Conservation (phyloP, 768 basidiomycete species). For the Tremella yokohamensis region DNA sequence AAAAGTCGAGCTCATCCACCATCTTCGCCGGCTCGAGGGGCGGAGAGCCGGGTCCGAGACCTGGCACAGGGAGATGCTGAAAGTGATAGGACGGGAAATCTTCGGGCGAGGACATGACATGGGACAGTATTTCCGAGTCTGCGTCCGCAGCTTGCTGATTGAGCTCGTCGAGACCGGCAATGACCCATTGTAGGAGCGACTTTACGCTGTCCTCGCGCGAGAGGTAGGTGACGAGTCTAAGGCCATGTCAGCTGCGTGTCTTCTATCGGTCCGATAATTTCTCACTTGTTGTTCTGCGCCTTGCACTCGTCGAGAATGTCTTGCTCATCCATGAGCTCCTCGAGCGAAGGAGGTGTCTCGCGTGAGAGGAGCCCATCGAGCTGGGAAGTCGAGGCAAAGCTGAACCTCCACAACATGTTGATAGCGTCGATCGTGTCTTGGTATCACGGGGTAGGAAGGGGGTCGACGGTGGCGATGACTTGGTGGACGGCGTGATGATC, state of each 20-base stretch:
- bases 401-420: constrained; percentile 51
- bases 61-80: constrained; percentile 15
- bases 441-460: not conserved
- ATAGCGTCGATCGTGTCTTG: not conserved
- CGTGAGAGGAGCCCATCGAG: constrained; percentile 84
- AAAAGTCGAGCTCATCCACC: constrained; percentile 4
- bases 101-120: constrained; percentile 14
- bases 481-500: not conserved
- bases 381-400: constrained; percentile 43
- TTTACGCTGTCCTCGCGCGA: constrained; percentile 37
- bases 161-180: constrained; percentile 47
- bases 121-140: constrained; percentile 19
- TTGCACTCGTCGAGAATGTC: constrained; percentile 95
- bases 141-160: constrained; percentile 37
- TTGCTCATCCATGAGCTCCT: constrained; percentile 87
- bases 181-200: constrained; percentile 45
- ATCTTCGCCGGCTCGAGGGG: constrained; percentile 31
- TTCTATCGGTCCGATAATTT: not conserved
- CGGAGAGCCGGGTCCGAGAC: constrained; percentile 25
- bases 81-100: constrained; percentile 26
- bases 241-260: not conserved
- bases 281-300: constrained; percentile 69
- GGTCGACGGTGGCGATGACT: not conserved
- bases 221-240: constrained; percentile 42
- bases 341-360: constrained; percentile 65